Conservation (phyloP, 1,284 basidiomycete genomes). For the Meira miltonrushii region DNA sequence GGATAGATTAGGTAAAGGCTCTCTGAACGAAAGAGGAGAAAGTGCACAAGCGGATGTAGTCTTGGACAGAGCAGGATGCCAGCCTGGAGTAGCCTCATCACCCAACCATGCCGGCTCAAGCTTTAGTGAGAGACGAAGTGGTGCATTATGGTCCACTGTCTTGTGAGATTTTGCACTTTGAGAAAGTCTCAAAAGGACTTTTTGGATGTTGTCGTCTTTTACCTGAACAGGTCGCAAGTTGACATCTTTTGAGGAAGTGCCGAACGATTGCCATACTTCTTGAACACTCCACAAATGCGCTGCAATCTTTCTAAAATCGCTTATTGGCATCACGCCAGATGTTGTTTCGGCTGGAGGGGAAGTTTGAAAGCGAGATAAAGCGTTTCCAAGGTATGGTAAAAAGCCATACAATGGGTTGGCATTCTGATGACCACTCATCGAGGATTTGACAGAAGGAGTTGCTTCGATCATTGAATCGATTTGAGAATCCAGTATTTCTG, state of each 20-base stretch:
- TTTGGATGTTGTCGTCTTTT: too few species aligned
- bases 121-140: constrained; percentile 20
- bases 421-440: background rate
- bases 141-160: background rate
- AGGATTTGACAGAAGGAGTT: background rate
- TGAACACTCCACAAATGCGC: too few species aligned
- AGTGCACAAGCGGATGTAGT: constrained; percentile 18
- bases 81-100: constrained; percentile 22
- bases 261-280: too few species aligned
- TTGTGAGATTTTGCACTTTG: background rate
- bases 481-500: constrained; percentile 22
- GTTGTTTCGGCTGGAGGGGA: background rate
- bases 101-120: constrained; percentile 37
- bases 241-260: too few species aligned
- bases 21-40: constrained; percentile 33
- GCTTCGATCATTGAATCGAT: background rate
- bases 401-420: background rate
- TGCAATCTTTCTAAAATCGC: too few species aligned
- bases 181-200: constrained; percentile 5
- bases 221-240: too few species aligned
- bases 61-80: constrained; percentile 13
- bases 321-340: too few species aligned
- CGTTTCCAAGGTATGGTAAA: background rate
- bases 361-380: background rate
- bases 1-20: constrained; percentile 36